Percentiles rank a stretch among this genome's conserved stretches.
These are phyloP conservation scores for Penicillium sp. DNA, from an alignment of 2,329 filamentous ascomycete genomes.

Conservation along the genomic window DNA sequence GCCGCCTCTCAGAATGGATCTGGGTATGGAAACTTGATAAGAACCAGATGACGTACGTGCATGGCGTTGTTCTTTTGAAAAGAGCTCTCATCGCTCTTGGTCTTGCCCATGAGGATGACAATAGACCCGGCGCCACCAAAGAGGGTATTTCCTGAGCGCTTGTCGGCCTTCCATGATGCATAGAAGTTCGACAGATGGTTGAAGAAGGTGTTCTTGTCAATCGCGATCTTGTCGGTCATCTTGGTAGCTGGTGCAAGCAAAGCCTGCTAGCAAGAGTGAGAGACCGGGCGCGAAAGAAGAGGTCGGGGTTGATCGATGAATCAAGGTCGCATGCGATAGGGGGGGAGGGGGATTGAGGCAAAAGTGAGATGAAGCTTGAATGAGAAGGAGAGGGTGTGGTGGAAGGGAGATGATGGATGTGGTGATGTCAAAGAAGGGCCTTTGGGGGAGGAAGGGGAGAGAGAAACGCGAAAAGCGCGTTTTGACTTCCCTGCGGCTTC, in stretches of 20 bases:
- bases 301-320: conserved; percentile 7
- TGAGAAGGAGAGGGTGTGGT: neutral
- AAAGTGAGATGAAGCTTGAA: conserved; percentile 2
- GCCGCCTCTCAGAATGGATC: neutral
- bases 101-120: conserved; percentile 91
- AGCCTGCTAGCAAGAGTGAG: conserved; percentile 25
- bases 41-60: conserved; percentile 68
- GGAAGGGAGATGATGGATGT: conserved; percentile 9
- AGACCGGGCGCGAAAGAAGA: conserved; percentile 7
- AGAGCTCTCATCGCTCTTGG: conserved; percentile 75
- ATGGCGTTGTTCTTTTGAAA: conserved; percentile 97
- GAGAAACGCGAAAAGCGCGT: conserved; percentile 38
- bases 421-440: conserved; percentile 14
- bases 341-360: neutral
- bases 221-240: conserved; percentile 85
- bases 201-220: conserved; percentile 92
- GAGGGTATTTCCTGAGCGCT: conserved; percentile 80
- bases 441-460: conserved; percentile 11
- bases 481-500: conserved; percentile 22
- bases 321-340: conserved; percentile 13
- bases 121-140: conserved; percentile 89
- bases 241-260: conserved; percentile 27
- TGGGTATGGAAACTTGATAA: neutral
- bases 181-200: conserved; percentile 87
- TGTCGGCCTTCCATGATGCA: conserved; percentile 94